A percentile compares a stretch with the other conserved stretches of the same genome.
These are phyloP conservation scores for Citropsis articulata DNA, from an alignment of 345 rosid genomes.

Conservation along the genomic window DNA sequence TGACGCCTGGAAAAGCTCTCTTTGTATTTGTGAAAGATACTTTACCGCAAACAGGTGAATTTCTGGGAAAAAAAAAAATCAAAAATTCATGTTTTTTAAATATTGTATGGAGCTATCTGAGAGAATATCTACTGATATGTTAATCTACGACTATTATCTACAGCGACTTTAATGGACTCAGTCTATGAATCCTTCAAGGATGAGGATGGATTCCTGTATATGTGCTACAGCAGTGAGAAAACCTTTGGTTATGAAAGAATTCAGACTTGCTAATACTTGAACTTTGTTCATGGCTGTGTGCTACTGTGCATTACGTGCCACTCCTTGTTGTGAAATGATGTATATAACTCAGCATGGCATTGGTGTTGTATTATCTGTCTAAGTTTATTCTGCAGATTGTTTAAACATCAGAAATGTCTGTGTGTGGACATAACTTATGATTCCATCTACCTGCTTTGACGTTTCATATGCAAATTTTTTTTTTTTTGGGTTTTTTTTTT, in stretches of 20 bases:
- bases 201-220: slow-evolving; percentile 81
- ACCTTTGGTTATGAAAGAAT: slow-evolving; percentile 46
- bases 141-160: slow-evolving; percentile 5
- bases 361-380: slow-evolving; percentile 2
- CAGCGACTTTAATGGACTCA: slow-evolving; percentile 69
- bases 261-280: slow-evolving; percentile 6
- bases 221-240: slow-evolving; percentile 88
- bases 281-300: not conserved
- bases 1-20: slow-evolving; percentile 69
- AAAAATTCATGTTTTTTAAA: not conserved
- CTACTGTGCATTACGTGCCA: not conserved
- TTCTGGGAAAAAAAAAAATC: not conserved
- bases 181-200: slow-evolving; percentile 75
- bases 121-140: not conserved
- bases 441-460: not conserved
- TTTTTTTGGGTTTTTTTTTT: no score
- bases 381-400: slow-evolving; percentile 7
- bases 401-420: not conserved
- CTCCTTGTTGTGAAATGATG: not conserved
- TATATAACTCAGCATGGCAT: slow-evolving; percentile 8
- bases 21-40: slow-evolving; percentile 82
- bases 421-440: not conserved
- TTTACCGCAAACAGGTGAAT: slow-evolving; percentile 71
- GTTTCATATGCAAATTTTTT: not conserved
- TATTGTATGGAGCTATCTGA: not conserved